These are phyloP conservation scores for Fraxinus ornus DNA, from an alignment of 305 asterid genomes.

Conservation along the genomic window DNA sequence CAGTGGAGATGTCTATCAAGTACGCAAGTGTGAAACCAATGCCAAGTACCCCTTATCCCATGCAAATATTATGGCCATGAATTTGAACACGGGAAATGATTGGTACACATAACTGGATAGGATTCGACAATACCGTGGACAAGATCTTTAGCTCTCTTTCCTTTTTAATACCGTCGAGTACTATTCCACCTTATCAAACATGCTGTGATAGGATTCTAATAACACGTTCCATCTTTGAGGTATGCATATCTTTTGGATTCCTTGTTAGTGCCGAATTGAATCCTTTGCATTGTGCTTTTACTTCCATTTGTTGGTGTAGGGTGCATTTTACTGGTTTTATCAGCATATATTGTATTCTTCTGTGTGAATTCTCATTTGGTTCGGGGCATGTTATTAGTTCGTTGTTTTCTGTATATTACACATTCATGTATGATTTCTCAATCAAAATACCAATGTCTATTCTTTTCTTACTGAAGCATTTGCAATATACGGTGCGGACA, in stretches of 20 bases:
- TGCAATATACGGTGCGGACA: neutral
- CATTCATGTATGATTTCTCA: conserved; percentile 32
- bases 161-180: neutral
- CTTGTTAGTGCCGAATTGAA: conserved; percentile 28
- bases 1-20: conserved; percentile 60
- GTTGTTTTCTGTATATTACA: conserved; percentile 33
- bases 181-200: neutral
- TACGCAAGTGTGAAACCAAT: conserved; percentile 35
- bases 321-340: conserved; percentile 26
- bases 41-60: conserved; percentile 18
- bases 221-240: conserved; percentile 22
- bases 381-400: conserved; percentile 19
- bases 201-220: neutral
- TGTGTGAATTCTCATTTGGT: conserved; percentile 28
- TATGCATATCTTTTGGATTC: conserved; percentile 24
- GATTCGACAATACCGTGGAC: neutral
- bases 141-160: neutral
- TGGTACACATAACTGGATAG: neutral
- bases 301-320: conserved; percentile 36
- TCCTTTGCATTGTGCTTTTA: conserved; percentile 34
- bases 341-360: conserved; percentile 20
- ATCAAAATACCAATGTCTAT: conserved; percentile 22
- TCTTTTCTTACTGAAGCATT: neutral
- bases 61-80: conserved; percentile 27
- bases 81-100: conserved; percentile 20